Conservation (phyloP, 192 early-diverging fungal species). For the Linnemannia hyalina region DNA sequence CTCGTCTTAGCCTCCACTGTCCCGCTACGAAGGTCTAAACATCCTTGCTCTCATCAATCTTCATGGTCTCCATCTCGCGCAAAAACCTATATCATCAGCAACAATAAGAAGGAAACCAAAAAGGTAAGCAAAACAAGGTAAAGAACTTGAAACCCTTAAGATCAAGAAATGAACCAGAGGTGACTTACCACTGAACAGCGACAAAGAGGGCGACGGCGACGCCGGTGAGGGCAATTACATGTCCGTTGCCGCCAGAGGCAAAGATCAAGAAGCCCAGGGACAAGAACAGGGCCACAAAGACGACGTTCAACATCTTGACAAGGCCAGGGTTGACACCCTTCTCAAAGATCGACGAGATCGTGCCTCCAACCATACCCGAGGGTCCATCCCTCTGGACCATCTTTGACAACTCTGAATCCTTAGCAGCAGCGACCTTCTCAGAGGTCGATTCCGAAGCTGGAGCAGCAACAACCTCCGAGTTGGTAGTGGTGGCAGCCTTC, state of each 20-base stretch:
- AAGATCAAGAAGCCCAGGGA: conserved; percentile 50
- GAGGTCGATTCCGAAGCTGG: neutral
- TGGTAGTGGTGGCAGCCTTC: conserved; percentile 5
- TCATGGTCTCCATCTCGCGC: conserved; percentile 56
- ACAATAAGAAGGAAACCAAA: neutral
- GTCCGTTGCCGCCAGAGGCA: conserved; percentile 43
- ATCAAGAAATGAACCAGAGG: neutral
- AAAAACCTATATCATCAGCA: conserved; percentile 32
- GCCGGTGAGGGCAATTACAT: conserved; percentile 44
- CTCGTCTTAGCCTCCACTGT: neutral
- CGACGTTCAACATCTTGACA: conserved; percentile 42
- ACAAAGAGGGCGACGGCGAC: conserved; percentile 47
- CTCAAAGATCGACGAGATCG: conserved; percentile 47
- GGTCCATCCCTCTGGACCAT: conserved; percentile 51
- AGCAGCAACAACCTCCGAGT: neutral
- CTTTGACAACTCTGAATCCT: neutral
- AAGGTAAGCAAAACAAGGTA: neutral
- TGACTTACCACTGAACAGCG: conserved; percentile 39
- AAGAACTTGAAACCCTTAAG: neutral
- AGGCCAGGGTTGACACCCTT: conserved; percentile 53
- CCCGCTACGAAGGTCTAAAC: neutral
- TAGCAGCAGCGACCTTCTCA: neutral
- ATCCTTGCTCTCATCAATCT: conserved; percentile 41
- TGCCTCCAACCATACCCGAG: conserved; percentile 33
- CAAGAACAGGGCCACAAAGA: conserved; percentile 46